Conservation (phyloP, 1,284 basidiomycete genomes). For the Cryptococcus sp. region DNA sequence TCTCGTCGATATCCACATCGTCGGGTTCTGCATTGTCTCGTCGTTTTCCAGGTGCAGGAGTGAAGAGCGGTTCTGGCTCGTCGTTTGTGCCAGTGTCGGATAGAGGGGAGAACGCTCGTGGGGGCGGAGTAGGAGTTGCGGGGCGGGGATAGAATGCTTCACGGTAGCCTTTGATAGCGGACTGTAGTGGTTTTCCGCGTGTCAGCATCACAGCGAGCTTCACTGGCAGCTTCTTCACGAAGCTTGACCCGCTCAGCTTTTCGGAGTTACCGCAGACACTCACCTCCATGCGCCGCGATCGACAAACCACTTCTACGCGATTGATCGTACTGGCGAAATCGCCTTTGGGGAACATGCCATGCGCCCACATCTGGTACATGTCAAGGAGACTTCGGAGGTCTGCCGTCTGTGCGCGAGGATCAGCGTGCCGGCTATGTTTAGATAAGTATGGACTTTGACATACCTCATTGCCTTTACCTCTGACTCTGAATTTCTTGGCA, state of each 20-base stretch:
- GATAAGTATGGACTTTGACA: slow-evolving; percentile 35
- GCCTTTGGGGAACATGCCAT: slow-evolving; percentile 81
- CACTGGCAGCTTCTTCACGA: background rate
- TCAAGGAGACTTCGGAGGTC: slow-evolving; percentile 77
- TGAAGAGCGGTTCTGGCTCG: slow-evolving; percentile 33
- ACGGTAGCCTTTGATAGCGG: slow-evolving; percentile 49
- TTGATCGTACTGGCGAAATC: slow-evolving; percentile 79
- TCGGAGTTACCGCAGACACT: slow-evolving; percentile 28
- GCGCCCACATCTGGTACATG: slow-evolving; percentile 88
- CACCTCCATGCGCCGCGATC: slow-evolving; percentile 79
- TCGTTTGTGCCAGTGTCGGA: slow-evolving; percentile 6
- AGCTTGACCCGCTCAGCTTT: background rate
- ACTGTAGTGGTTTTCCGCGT: slow-evolving; percentile 37
- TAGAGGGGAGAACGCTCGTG: slow-evolving; percentile 6
- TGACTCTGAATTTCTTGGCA: slow-evolving; percentile 71
- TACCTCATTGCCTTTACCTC: slow-evolving; percentile 88
- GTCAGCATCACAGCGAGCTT: background rate
- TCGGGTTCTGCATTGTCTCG: slow-evolving; percentile 22
- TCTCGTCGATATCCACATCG: slow-evolving; percentile 39
- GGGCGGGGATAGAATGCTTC: slow-evolving; percentile 61
- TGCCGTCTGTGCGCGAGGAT: slow-evolving; percentile 57
- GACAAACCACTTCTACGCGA: slow-evolving; percentile 80
- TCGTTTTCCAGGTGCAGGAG: slow-evolving; percentile 58
- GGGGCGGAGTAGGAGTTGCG: slow-evolving; percentile 25
- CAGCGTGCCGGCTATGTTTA: background rate